phyloP scores from a whole-genome alignment of 1,284 basidiomycete genomes.

The Boletellus sp. region DNA sequence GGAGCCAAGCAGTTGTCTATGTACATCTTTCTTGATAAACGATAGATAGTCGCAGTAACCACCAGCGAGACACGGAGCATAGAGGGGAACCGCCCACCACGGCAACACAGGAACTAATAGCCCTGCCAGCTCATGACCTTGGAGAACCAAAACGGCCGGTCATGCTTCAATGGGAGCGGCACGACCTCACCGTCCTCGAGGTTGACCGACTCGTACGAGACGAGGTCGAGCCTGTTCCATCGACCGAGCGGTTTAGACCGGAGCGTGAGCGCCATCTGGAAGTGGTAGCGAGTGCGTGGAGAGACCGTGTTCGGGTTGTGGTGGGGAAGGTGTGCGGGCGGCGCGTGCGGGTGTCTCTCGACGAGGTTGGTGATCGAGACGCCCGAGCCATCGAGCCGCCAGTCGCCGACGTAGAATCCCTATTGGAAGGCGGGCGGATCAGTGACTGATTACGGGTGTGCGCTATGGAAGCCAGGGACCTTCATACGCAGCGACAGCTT shows the following conservation, averaged over 20 bases:
- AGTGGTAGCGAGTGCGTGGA: slow-evolving; percentile 58
- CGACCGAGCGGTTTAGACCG: slow-evolving; percentile 77
- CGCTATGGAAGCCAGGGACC: slow-evolving; percentile 33
- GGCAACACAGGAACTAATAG: slow-evolving; percentile 11
- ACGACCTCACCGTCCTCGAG: slow-evolving; percentile 71
- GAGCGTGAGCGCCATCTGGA: slow-evolving; percentile 80
- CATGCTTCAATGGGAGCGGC: slow-evolving; percentile 75
- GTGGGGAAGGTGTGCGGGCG: slow-evolving; percentile 20
- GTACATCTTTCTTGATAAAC: background rate
- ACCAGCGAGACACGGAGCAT: background rate
- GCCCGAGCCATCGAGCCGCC: slow-evolving; percentile 57
- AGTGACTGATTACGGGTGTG: background rate
- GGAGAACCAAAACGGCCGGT: slow-evolving; percentile 90
- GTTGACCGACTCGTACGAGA: slow-evolving; percentile 72
- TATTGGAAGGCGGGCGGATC: slow-evolving; percentile 27
- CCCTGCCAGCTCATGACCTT: slow-evolving; percentile 63
- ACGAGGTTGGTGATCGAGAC: slow-evolving; percentile 62
- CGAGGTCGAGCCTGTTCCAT: slow-evolving; percentile 86
- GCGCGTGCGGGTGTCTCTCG: slow-evolving; percentile 43
- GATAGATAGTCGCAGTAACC: background rate
- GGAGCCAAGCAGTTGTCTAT: background rate
- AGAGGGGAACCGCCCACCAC: background rate
- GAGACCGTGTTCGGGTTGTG: slow-evolving; percentile 5
- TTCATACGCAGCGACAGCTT: slow-evolving; percentile 78
- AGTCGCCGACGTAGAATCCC: slow-evolving; percentile 69